These are phyloP conservation scores for Globisporangium iwayamae DNA, from an alignment of 352 stramenopile genomes.

Conservation along the genomic window DNA sequence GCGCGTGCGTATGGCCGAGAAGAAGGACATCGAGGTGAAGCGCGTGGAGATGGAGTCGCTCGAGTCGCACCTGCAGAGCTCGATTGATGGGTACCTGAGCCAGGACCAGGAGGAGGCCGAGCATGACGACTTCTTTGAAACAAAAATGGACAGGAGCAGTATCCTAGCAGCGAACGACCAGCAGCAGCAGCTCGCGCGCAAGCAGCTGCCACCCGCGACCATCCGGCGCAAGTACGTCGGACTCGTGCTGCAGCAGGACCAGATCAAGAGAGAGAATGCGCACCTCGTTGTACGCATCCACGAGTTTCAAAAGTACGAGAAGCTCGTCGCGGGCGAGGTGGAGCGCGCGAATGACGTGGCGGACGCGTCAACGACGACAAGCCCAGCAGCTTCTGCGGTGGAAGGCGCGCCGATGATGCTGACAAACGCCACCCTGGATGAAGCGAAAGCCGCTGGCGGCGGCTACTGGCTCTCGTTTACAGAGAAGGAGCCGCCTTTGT, in stretches of 20 bases:
- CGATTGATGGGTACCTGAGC: constrained; percentile 10
- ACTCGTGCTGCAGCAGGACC: constrained; percentile 16
- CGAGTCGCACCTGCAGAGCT: constrained; percentile 22
- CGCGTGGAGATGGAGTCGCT: constrained; percentile 30
- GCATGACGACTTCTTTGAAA: constrained; percentile 4
- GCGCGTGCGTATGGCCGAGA: constrained; percentile 31
- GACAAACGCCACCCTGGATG: background rate
- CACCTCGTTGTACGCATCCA: constrained; percentile 8
- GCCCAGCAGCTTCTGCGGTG: background rate
- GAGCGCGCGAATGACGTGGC: constrained; percentile 1
- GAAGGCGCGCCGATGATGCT: background rate
- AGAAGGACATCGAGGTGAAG: constrained; percentile 34
- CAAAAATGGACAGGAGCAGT: background rate
- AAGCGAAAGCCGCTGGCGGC: background rate
- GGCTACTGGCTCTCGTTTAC: constrained; percentile 16
- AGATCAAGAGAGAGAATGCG: constrained; percentile 14
- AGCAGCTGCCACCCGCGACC: background rate
- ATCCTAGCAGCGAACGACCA: background rate
- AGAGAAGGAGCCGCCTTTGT: constrained; percentile 12
- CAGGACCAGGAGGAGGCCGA: constrained; percentile 11
- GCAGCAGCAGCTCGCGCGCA: background rate
- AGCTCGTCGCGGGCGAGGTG: constrained; percentile 7
- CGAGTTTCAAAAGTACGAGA: constrained; percentile 14
- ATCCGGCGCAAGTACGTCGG: constrained; percentile 9
- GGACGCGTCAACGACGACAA: background rate